Evolutionary conservation across 1,284 basidiomycete genomes (phyloP).

Genomic region (Cutaneotrichosporon sp.): DNA sequence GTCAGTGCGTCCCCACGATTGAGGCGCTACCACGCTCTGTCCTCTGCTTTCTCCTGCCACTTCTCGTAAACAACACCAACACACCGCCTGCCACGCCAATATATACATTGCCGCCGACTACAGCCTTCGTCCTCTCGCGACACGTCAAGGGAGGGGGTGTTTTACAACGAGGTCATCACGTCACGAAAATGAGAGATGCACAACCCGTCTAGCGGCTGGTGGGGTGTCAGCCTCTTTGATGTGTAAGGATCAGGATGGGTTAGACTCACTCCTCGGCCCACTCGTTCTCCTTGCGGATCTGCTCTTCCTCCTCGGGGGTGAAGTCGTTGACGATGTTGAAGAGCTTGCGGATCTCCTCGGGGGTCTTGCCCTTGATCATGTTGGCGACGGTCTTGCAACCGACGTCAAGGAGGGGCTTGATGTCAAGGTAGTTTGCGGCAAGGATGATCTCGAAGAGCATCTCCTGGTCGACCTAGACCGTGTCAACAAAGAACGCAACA

Average conservation of each 20-base stretch:
- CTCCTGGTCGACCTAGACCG: constrained; percentile 66
- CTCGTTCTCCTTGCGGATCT: constrained; percentile 99
- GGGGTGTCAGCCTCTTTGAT: too few relatives aligned
- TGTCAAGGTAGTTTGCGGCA: constrained; percentile 99
- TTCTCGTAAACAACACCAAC: too few relatives aligned
- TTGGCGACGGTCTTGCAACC: constrained; percentile 99
- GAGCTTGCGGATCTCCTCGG: constrained; percentile 76
- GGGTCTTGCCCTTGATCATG: constrained; percentile 90
- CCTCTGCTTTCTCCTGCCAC: too few relatives aligned
- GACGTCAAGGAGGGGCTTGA: constrained; percentile 96
- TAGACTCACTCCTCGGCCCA: constrained; percentile 53
- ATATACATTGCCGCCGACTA: background rate
- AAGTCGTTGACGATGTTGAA: constrained; percentile 99
- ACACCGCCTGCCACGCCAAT: background rate
- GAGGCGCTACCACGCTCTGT: background rate
- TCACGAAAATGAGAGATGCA: background rate
- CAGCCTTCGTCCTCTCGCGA: background rate
- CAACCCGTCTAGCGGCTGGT: constrained; percentile 2
- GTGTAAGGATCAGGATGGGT: background rate
- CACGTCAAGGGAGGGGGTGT: background rate
- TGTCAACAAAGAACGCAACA: constrained; percentile 2
- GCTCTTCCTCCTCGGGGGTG: constrained; percentile 98
- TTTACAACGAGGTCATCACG: background rate
- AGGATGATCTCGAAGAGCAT: constrained; percentile 95
- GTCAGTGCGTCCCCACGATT: background rate